Evolutionary conservation across 2,329 filamentous ascomycete genomes (phyloP).

Genomic region (Penicillium sp.): DNA sequence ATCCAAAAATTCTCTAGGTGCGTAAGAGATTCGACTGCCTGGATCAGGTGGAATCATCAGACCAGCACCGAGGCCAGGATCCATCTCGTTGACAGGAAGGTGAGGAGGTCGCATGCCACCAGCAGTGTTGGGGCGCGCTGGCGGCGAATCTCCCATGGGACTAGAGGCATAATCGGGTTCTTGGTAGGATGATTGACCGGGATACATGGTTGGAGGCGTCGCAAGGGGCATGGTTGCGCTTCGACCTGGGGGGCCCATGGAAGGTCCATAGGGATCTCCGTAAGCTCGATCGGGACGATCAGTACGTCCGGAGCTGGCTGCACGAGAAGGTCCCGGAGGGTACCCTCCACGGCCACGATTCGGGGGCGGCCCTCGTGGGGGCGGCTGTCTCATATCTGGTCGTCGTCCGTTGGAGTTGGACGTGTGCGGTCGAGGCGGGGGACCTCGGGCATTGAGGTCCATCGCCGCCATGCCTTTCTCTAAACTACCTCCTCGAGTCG

Average conservation of each 20-base stretch:
- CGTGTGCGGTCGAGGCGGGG: constrained; percentile 43
- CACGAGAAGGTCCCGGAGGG: constrained; percentile 31
- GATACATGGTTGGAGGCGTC: constrained; percentile 34
- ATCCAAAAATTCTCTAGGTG: constrained; percentile 50
- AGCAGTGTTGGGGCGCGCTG: constrained; percentile 33
- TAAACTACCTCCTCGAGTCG: constrained; percentile 30
- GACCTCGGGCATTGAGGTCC: constrained; percentile 39
- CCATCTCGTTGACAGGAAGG: constrained; percentile 34
- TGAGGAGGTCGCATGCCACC: constrained; percentile 28
- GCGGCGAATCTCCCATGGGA: constrained; percentile 23
- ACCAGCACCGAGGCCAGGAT: constrained; percentile 11
- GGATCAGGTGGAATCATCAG: constrained; percentile 29
- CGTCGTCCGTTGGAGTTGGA: constrained; percentile 39
- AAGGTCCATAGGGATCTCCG: constrained; percentile 31
- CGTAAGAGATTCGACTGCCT: constrained; percentile 27
- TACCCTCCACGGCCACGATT: constrained; percentile 30
- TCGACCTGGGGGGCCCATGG: constrained; percentile 37
- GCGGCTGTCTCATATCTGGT: constrained; percentile 35
- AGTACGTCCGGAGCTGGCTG: constrained; percentile 29
- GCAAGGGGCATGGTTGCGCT: constrained; percentile 45
- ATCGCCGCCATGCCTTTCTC: constrained; percentile 47
- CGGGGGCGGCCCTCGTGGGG: constrained; percentile 31
- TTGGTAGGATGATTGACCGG: constrained; percentile 40
- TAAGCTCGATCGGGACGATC: constrained; percentile 32
- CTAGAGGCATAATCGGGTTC: constrained; percentile 32